phyloP scores from a whole-genome alignment of 768 basidiomycete species.

The Udeniomyces megalosporus region DNA sequence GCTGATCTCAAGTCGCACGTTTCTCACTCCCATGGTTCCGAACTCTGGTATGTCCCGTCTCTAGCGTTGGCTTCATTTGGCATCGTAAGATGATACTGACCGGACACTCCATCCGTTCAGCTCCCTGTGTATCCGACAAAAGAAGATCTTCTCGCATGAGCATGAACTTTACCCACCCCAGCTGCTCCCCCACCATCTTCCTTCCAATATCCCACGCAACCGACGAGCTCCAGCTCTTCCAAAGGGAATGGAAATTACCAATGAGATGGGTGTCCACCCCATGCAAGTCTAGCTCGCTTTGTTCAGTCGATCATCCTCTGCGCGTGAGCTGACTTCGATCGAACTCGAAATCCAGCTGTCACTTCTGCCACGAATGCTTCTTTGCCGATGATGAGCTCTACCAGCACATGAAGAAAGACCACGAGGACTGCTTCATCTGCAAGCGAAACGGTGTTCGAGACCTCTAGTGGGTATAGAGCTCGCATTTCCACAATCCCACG shows the following conservation, averaged over 20 bases:
- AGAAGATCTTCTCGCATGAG: conserved; percentile 93
- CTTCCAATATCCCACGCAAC: conserved; percentile 39
- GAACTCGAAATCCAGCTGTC: conserved; percentile 34
- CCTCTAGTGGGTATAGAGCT: conserved; percentile 55
- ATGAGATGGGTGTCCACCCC: conserved; percentile 24
- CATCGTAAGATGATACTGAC: too few species aligned
- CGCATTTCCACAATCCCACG: not conserved
- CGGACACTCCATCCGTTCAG: too few species aligned
- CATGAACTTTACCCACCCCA: conserved; percentile 62
- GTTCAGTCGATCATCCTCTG: not conserved
- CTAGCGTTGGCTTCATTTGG: too few species aligned
- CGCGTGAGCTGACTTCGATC: not conserved
- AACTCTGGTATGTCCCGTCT: conserved; percentile 77
- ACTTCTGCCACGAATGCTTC: conserved; percentile 84
- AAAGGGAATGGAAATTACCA: conserved; percentile 13
- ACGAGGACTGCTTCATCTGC: conserved; percentile 95
- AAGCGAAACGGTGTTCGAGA: conserved; percentile 61
- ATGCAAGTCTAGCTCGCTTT: conserved; percentile 22
- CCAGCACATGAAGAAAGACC: conserved; percentile 75
- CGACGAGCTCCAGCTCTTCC: conserved; percentile 21
- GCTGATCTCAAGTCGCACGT: conserved; percentile 73
- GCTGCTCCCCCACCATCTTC: conserved; percentile 55
- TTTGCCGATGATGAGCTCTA: conserved; percentile 89
- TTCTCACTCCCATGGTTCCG: conserved; percentile 51
- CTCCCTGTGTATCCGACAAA: conserved; percentile 69